Base-by-base conservation (phyloP, 1,284 basidiomycete genomes). In the Malassezia furfur region DNA sequence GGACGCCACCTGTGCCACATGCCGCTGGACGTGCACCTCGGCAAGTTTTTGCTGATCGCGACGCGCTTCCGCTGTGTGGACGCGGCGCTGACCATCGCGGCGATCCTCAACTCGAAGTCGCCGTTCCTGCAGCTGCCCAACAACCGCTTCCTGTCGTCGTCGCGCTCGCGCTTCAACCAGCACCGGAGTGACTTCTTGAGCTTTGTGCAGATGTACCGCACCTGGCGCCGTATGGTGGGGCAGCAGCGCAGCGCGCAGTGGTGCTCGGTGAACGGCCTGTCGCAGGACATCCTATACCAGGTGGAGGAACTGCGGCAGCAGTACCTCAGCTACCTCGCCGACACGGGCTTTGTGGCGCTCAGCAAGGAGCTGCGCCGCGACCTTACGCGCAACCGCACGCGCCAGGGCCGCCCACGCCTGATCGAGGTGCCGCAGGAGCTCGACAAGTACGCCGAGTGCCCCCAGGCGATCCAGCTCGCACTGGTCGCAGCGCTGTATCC, bases 221-320 rank as follows among this genome's bases (percentile, higher is more conserved):
- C 83, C 59, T 98, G 93, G 91, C 81, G 90, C 17, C 80, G 82
- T 55, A 85, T 85, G n/a, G 85, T 82, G 19, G 79, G 80, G 9
- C 88, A 87, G 58, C 74, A 75, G 28, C 68, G 70, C 58, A 73
- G 74, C 31, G 56, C 63, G 34, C 58, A 62, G 39, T 93, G 91
- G 71, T 94, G 91, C 77, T 81, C 84, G 63, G 79, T 80, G 49
- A 88, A 87, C 75, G 94, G 84, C 72, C 79, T 96, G 35, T 93
- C 89, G 63, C 84, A 89, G 14, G 75, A 91, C 83, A 96, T 90
- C 67, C 77, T 99, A 54, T 84, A 90, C 75, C 90, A 96, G 75
- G 94, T 98, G 46, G 94, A 98, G 74, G 94, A 98, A 71, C 80
- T 98, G 30, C 84, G 93, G 6, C 90, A 94, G 69, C 93, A 96